A percentile compares a stretch with the other conserved stretches of the same genome.
Conservation (phyloP, 1,139 yeast species). For the Taphrina flavorubra region DNA sequence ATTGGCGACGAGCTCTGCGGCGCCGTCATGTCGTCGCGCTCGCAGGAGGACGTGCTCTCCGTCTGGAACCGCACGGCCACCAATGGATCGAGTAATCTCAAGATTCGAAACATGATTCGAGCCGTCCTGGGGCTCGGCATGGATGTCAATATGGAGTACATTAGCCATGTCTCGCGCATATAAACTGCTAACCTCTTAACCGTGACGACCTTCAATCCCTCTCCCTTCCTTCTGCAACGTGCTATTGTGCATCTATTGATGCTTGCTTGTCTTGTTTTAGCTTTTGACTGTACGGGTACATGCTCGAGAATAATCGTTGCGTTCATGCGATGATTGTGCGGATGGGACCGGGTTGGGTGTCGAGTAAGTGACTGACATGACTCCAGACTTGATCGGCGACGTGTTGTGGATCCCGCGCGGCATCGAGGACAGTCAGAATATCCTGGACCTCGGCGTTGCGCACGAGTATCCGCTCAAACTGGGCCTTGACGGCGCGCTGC, state of each 20-base stretch:
- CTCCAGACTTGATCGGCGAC: conserved; percentile 54
- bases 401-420: conserved; percentile 65
- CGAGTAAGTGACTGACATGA: conserved; percentile 41
- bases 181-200: background rate
- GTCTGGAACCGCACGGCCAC: conserved; percentile 50
- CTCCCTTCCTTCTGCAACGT: background rate
- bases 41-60: conserved; percentile 52
- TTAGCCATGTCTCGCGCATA: conserved; percentile 30
- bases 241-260: no score
- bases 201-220: background rate
- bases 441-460: background rate
- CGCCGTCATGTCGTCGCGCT: conserved; percentile 52
- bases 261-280: no score
- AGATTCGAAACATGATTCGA: conserved; percentile 47
- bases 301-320: no score
- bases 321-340: background rate
- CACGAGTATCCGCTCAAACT: conserved; percentile 55
- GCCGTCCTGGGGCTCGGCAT: conserved; percentile 48
- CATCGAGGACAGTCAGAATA: conserved; percentile 57
- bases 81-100: conserved; percentile 43
- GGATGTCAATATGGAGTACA: conserved; percentile 43
- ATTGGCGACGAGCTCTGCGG: conserved; percentile 52
- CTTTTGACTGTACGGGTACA: no score
- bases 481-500: conserved; percentile 68
- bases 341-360: conserved; percentile 6